Conservation (phyloP, 2,329 filamentous ascomycete genomes). For the Plenodomus lindquistii region DNA sequence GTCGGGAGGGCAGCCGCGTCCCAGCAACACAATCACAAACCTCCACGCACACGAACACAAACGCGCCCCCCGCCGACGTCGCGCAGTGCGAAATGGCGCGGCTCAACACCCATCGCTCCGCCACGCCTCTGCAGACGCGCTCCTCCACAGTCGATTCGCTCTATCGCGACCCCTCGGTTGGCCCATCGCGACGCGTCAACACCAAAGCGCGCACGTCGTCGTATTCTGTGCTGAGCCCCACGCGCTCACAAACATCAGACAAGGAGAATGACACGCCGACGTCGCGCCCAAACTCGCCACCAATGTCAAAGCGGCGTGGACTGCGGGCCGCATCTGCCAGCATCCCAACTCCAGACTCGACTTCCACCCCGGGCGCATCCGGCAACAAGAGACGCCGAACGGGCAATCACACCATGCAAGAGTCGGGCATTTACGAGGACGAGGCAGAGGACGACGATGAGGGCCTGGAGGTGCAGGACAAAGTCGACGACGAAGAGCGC, state of each 20-base stretch:
- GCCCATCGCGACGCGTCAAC: constrained; percentile 11
- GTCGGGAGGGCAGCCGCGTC: constrained; percentile 14
- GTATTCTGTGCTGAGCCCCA: constrained; percentile 40
- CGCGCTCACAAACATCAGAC: constrained; percentile 44
- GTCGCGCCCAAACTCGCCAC: constrained; percentile 32
- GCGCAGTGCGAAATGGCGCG: constrained; percentile 37
- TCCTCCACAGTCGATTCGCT: constrained; percentile 39
- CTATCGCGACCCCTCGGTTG: constrained; percentile 43
- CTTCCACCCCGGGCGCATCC: constrained; percentile 27
- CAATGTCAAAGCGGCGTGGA: constrained; percentile 49
- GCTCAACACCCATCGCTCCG: constrained; percentile 38
- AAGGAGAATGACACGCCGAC: constrained; percentile 49
- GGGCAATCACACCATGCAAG: constrained; percentile 33
- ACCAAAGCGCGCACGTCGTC: constrained; percentile 26
- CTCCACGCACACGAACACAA: neutral
- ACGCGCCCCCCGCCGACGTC: constrained; percentile 3
- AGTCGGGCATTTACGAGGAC: constrained; percentile 9
- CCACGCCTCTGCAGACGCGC: constrained; percentile 33
- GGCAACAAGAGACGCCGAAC: constrained; percentile 53
- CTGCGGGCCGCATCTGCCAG: constrained; percentile 37
- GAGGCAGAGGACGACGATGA: constrained; percentile 12
- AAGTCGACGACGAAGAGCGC: constrained; percentile 12
- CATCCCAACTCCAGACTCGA: constrained; percentile 47
- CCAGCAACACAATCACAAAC: neutral
- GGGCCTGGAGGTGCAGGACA: constrained; percentile 22